Evolutionary conservation across 1,139 yeast genomes (phyloP).

Genomic region (Pichia sp.): DNA sequence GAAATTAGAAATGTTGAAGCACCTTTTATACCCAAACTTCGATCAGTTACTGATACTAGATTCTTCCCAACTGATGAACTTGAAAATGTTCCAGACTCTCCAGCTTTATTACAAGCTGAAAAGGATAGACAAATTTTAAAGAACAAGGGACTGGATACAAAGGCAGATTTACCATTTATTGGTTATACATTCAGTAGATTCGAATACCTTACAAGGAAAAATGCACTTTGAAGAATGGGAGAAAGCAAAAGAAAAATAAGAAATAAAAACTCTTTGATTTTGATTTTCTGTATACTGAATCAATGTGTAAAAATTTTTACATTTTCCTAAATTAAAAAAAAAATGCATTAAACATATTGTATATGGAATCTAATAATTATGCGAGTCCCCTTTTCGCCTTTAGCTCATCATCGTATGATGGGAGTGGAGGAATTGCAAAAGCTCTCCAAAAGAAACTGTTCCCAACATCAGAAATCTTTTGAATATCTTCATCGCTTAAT

Average conservation of each 20-base stretch:
- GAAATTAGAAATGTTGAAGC: slow-evolving; percentile 89
- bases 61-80: slow-evolving; percentile 98
- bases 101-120: slow-evolving; percentile 72
- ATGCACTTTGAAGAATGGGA: slow-evolving; percentile 38
- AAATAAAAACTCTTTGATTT: too few species aligned
- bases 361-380: background rate
- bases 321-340: background rate
- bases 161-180: slow-evolving; percentile 89
- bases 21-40: slow-evolving; percentile 80
- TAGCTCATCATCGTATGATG: slow-evolving; percentile 17
- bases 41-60: slow-evolving; percentile 89
- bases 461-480: slow-evolving; percentile 35
- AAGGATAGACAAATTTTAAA: slow-evolving; percentile 42
- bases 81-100: slow-evolving; percentile 90
- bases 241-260: background rate
- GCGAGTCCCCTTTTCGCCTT: slow-evolving; percentile 14
- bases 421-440: slow-evolving; percentile 18
- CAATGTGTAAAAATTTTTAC: too few species aligned
- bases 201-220: slow-evolving; percentile 82
- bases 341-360: background rate
- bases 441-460: slow-evolving; percentile 22
- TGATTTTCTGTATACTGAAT: too few species aligned
- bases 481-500: slow-evolving; percentile 40
- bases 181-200: slow-evolving; percentile 95
- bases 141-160: slow-evolving; percentile 36